These are phyloP conservation scores for Phialemoniopsis sp. DNA, from an alignment of 2,329 filamentous ascomycete genomes.

Conservation along the genomic window DNA sequence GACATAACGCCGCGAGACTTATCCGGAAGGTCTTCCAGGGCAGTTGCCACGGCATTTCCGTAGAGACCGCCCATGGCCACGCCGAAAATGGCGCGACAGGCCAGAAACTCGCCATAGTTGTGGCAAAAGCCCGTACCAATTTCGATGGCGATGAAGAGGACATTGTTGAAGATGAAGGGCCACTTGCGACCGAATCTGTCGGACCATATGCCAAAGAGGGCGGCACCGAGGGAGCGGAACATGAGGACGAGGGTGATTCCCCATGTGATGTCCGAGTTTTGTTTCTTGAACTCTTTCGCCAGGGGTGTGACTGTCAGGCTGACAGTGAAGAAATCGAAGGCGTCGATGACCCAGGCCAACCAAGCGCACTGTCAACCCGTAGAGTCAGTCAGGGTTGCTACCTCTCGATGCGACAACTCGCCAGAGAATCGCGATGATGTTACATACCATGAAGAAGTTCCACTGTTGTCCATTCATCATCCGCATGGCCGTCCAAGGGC, in stretches of 20 bases:
- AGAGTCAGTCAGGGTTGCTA: no score
- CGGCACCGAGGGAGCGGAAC: conserved; percentile 70
- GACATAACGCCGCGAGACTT: conserved; percentile 76
- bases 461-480: no score
- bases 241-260: conserved; percentile 74
- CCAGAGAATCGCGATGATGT: no score
- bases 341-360: conserved; percentile 44
- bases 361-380: no score
- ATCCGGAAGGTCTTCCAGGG: conserved; percentile 53
- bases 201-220: conserved; percentile 70
- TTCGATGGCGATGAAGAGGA: conserved; percentile 54
- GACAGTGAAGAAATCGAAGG: conserved; percentile 79
- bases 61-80: conserved; percentile 80
- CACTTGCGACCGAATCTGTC: conserved; percentile 80
- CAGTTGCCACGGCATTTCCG: conserved; percentile 75
- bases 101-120: conserved; percentile 70
- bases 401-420: no score
- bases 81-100: conserved; percentile 68
- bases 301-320: conserved; percentile 75
- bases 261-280: conserved; percentile 65
- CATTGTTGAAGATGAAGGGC: conserved; percentile 79
- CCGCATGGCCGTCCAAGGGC: no score
- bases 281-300: conserved; percentile 42
- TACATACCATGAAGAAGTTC: no score
- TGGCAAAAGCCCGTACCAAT: conserved; percentile 68